A percentile compares a stretch with the other conserved stretches of the same genome.
These are phyloP conservation scores for Penicillium herquei DNA, from an alignment of 495 filamentous ascomycete genomes.

Conservation along the genomic window DNA sequence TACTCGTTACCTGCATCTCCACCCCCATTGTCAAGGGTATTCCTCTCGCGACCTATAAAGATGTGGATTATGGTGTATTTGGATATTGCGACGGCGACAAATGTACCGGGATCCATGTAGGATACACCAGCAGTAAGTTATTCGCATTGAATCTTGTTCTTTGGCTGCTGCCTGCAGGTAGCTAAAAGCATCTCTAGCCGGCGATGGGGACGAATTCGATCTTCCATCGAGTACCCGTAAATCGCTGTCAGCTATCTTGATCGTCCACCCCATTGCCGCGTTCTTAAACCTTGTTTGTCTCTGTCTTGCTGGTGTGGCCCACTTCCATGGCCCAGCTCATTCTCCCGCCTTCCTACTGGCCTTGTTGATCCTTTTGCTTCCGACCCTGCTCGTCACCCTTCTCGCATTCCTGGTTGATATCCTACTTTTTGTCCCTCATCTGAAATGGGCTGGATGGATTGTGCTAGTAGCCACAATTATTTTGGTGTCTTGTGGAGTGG, in stretches of 20 bases:
- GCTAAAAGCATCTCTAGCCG: slow-evolving; percentile 6
- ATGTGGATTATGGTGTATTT: slow-evolving; percentile 87
- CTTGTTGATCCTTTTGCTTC: slow-evolving; percentile 79
- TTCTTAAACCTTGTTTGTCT: slow-evolving; percentile 83
- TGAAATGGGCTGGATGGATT: slow-evolving; percentile 93
- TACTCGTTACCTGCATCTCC: slow-evolving; percentile 87
- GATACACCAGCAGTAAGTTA: slow-evolving; percentile 80
- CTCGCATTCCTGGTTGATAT: slow-evolving; percentile 93
- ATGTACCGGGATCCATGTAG: slow-evolving; percentile 76
- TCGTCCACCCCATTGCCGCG: slow-evolving; percentile 90
- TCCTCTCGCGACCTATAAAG: slow-evolving; percentile 72
- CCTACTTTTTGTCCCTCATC: slow-evolving; percentile 91
- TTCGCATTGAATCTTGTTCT: slow-evolving; percentile 2
- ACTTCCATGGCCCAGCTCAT: slow-evolving; percentile 89
- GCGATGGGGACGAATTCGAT: slow-evolving; percentile 60
- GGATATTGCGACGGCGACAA: slow-evolving; percentile 68
- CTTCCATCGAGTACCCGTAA: slow-evolving; percentile 71
- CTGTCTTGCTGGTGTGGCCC: slow-evolving; percentile 72
- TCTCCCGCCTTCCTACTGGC: slow-evolving; percentile 84
- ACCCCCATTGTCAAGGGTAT: slow-evolving; percentile 87
- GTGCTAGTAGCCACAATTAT: slow-evolving; percentile 89
- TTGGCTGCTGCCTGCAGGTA: slow-evolving; percentile 8
- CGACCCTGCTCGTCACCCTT: slow-evolving; percentile 80
- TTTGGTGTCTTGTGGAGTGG: slow-evolving; percentile 76
- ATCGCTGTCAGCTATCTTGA: slow-evolving; percentile 85